Evolutionary conservation across 306 rosid species (phyloP).

Genomic region (Hippophae tibetana): DNA sequence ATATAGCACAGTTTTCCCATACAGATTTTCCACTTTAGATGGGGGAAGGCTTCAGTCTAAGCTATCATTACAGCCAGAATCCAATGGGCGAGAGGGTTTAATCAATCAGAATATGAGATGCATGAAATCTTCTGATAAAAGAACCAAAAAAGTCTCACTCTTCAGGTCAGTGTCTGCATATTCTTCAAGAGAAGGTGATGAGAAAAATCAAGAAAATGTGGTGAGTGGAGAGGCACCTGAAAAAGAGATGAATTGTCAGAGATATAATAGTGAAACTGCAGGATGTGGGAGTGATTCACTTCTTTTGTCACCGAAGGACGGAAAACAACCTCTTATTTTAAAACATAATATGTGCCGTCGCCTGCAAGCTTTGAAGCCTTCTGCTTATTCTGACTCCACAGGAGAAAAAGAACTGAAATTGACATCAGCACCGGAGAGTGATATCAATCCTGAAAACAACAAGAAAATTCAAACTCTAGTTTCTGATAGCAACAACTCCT

Average conservation of each 20-base stretch:
- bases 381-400: conserved; percentile 15
- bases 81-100: conserved; percentile 22
- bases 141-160: conserved; percentile 17
- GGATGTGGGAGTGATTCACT: conserved; percentile 16
- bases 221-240: conserved; percentile 18
- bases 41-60: conserved; percentile 13
- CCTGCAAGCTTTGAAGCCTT: conserved; percentile 33
- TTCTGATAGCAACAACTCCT: conserved; percentile 18
- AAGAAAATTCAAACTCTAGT: conserved; percentile 21
- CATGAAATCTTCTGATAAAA: conserved; percentile 29
- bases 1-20: conserved; percentile 41
- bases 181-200: conserved; percentile 19
- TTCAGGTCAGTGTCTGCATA: conserved; percentile 12
- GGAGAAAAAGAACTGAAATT: conserved; percentile 19
- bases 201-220: conserved; percentile 26
- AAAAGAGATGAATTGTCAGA: conserved; percentile 22
- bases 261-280: conserved; percentile 19
- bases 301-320: conserved; percentile 24
- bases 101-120: conserved; percentile 21
- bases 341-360: conserved; percentile 19
- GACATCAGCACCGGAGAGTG: conserved; percentile 18
- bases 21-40: conserved; percentile 9
- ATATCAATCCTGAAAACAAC: conserved; percentile 24
- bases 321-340: conserved; percentile 27
- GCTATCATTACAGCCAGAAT: conserved; percentile 24